A percentile compares a stretch with the other conserved stretches of the same genome.
phyloP scores from a whole-genome alignment of 306 rosid genomes.

The Benincasa hispida region DNA sequence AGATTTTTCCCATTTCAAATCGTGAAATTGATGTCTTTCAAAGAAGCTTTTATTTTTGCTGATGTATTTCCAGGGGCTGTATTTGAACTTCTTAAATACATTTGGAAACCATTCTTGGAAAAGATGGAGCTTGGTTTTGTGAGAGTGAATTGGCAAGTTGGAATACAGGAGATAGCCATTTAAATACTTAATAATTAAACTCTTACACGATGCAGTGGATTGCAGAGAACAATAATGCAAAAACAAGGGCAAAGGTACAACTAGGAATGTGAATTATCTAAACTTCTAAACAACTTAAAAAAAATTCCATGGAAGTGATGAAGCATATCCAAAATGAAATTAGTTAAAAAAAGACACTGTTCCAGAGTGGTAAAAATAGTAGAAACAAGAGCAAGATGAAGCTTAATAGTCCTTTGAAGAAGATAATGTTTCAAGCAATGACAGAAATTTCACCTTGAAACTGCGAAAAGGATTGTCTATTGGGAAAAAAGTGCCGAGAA shows the following conservation, averaged over 20 bases:
- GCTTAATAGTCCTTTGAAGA: too few relatives aligned
- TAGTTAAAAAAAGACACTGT: too few relatives aligned
- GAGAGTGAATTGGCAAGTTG: conserved; percentile 21
- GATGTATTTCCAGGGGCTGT: too few relatives aligned
- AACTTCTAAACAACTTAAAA: not conserved
- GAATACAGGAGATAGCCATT: conserved; percentile 38
- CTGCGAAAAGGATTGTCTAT: conserved; percentile 8
- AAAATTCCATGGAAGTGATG: conserved; percentile 1
- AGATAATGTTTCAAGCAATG: not conserved
- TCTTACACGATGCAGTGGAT: not conserved
- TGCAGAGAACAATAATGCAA: not conserved
- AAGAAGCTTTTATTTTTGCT: too few relatives aligned
- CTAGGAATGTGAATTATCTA: not conserved
- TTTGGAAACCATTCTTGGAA: conserved; percentile 4
- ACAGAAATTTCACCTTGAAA: conserved; percentile 22
- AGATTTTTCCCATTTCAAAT: too few relatives aligned
- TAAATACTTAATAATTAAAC: not conserved
- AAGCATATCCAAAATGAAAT: conserved; percentile 45
- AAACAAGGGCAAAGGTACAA: not conserved
- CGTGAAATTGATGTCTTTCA: too few relatives aligned
- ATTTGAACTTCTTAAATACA: too few relatives aligned
- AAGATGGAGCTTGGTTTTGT: conserved; percentile 20
- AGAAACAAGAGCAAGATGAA: too few relatives aligned
- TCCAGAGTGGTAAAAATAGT: too few relatives aligned
- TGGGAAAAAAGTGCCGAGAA: not conserved